Evolutionary conservation across 2,329 filamentous ascomycete species (phyloP), one percentile per base, ranked within the genome.

Genomic region (Lecanoromycetidae sp.): DNA sequence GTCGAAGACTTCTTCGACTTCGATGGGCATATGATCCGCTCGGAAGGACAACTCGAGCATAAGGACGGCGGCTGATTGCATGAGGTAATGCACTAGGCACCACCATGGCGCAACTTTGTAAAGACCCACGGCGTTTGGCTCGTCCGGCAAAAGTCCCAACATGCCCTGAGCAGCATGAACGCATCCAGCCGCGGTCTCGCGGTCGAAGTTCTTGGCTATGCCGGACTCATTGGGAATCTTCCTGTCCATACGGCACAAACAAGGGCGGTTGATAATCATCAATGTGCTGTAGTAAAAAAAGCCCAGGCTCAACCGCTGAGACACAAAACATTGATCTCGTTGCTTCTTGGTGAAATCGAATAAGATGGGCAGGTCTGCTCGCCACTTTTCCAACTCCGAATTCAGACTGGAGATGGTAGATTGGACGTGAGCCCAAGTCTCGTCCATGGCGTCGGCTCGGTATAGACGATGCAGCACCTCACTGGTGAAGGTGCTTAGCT

Each of bases 81-180:
- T 63, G 10, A 68, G 55, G 38, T 61, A 57, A 44, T 67, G 64
- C 13, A 66, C 53, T n/a, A 63, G 53, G 13, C 58, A 61, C 63
- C 64, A 67, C 65, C 65, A 67, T 3, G 65, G 64, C 2, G 59
- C 59, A 19, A 58, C 55, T 29, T 59, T 48, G 44, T 65, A 64
- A 2, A 58, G 44, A 5, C 49, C 43, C 13, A 52, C 48, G 9
- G 61, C 48, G 45, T 60, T 55, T 0, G 56, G 50, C 15, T 56
- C 48, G 20, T 59, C 56, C 3, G 64, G 64, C 1, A 67, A 48
- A 7, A 66, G 48, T n/a, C 52, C 50, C 2, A 63, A 46, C 27
- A 67, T 52, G 5, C 54, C 49, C 44, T 58, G 57, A 2, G 65
- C 65, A 25, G 65, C 56, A 9, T 54, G 51, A 5, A 67, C 52